Evolutionary conservation across 2,329 filamentous ascomycete genomes (phyloP), one percentile per base, ranked within the genome.

Genomic region (Aspergillus oerlinghausenensis): DNA sequence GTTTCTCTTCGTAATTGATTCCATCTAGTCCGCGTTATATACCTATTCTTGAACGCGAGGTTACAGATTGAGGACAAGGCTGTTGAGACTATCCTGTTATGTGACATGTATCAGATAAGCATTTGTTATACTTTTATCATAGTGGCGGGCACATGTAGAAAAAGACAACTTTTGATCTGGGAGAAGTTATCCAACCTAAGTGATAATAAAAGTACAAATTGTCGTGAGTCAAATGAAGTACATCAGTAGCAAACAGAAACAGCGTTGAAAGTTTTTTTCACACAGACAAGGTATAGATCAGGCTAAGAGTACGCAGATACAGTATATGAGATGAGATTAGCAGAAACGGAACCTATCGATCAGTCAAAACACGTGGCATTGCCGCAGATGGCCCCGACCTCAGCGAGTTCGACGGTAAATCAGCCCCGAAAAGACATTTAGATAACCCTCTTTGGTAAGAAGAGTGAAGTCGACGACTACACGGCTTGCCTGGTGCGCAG

Each of bases 391-490:
- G 2, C 32, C 5, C 32, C 32, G 32, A 43, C 3, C 49, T 63
- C 47, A 70, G 43, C 69, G 69, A 55, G 60, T 61, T 3, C 68
- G 67, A 50, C 67, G 68, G 50, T 71, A 73, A 32, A 72, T 70
- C 54, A 73, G 58, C 2, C 70, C 70, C 8, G 70, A 69, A 57
- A 76, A 73, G 5, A 76, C 72, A 59, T 75, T 76, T 23, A 76
- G 60, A 56, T 76, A 76, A 1, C 74, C 74, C 58, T 74, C 71
- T 60, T 71, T 75, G 0, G 73, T 75, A 40, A 76, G 66, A 52
- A 74, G 67, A 1, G 72, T 74, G 54, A 75, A 76, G 51, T 76
- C 73, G 50, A 76, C 72, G 19, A 72, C 67, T 19, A 70, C 57
- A 9, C 70, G 72, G 38, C 67, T 66, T 19, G 67, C 64, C 2